These are phyloP conservation scores for Phytophthora melonis DNA, from an alignment of 352 stramenopile genomes.

Conservation along the genomic window DNA sequence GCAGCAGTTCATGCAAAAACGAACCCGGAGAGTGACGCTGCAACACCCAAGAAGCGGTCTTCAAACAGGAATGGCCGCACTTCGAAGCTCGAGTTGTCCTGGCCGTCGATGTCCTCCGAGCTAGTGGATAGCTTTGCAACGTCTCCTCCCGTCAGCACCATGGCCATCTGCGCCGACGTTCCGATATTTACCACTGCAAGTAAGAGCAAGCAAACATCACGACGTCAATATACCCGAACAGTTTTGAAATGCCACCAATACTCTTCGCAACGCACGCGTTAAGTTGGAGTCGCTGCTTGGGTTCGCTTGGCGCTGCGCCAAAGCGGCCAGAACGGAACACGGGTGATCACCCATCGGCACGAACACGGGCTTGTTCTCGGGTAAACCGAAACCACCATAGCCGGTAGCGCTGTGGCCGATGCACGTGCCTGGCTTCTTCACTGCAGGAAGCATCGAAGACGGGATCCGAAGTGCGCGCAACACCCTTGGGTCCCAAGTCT, in stretches of 20 bases:
- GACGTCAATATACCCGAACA: slow-evolving; percentile 12
- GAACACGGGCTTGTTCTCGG: slow-evolving; percentile 46
- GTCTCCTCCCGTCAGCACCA: slow-evolving; percentile 59
- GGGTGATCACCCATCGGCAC: slow-evolving; percentile 85
- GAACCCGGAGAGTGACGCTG: slow-evolving; percentile 78
- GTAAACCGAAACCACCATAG: slow-evolving; percentile 45
- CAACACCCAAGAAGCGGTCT: slow-evolving; percentile 71
- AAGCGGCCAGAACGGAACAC: slow-evolving; percentile 70
- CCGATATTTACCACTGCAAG: slow-evolving; percentile 82
- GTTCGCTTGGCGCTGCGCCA: slow-evolving; percentile 42
- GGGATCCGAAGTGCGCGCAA: slow-evolving; percentile 69
- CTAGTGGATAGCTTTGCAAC: slow-evolving; percentile 29
- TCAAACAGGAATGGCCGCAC: slow-evolving; percentile 73
- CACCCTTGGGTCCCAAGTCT: slow-evolving; percentile 56
- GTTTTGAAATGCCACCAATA: not conserved
- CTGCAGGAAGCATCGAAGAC: slow-evolving; percentile 61
- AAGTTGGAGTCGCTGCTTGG: slow-evolving; percentile 39
- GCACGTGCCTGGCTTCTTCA: slow-evolving; percentile 60
- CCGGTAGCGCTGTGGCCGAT: slow-evolving; percentile 46
- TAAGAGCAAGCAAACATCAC: slow-evolving; percentile 13
- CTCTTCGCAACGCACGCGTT: slow-evolving; percentile 48
- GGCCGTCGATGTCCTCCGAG: slow-evolving; percentile 2
- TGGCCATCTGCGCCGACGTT: slow-evolving; percentile 82
- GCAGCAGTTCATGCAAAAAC: slow-evolving; percentile 6
- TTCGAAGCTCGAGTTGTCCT: slow-evolving; percentile 63